Conservation (phyloP, 768 basidiomycete genomes). For the Clathrus columnatus region DNA sequence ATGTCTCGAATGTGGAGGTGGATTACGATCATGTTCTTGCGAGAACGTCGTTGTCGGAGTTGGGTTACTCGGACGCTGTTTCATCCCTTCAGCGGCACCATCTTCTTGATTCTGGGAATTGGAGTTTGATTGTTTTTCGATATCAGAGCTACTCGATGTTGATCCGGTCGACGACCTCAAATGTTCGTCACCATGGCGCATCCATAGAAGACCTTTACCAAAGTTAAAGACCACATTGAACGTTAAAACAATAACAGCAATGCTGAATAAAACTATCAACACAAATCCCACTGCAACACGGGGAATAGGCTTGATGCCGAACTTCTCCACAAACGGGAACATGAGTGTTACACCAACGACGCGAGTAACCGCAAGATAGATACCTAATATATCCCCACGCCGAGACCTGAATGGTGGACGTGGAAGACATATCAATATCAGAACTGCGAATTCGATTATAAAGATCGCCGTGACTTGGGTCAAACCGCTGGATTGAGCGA, state of each 20-base stretch:
- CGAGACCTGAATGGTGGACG: slow-evolving; percentile 56
- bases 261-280: slow-evolving; percentile 59
- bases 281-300: slow-evolving; percentile 76
- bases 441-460: slow-evolving; percentile 53
- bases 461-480: slow-evolving; percentile 64
- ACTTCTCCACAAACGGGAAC: slow-evolving; percentile 64
- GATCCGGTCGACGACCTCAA: slow-evolving; percentile 5
- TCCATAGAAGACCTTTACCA: slow-evolving; percentile 5
- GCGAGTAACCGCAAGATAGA: slow-evolving; percentile 58
- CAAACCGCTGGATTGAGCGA: slow-evolving; percentile 49
- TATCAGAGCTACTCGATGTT: neutral
- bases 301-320: slow-evolving; percentile 64
- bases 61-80: slow-evolving; percentile 1
- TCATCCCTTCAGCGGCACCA: neutral
- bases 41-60: slow-evolving; percentile 9
- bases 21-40: neutral
- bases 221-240: slow-evolving; percentile 53
- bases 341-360: slow-evolving; percentile 61
- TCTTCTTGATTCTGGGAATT: neutral
- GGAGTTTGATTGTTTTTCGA: neutral
- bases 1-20: slow-evolving; percentile 4
- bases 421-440: slow-evolving; percentile 32
- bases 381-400: slow-evolving; percentile 62
- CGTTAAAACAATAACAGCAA: slow-evolving; percentile 61
- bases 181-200: slow-evolving; percentile 1